Base-by-base conservation (phyloP, 768 basidiomycete species). In the Lactarius vividus region DNA sequence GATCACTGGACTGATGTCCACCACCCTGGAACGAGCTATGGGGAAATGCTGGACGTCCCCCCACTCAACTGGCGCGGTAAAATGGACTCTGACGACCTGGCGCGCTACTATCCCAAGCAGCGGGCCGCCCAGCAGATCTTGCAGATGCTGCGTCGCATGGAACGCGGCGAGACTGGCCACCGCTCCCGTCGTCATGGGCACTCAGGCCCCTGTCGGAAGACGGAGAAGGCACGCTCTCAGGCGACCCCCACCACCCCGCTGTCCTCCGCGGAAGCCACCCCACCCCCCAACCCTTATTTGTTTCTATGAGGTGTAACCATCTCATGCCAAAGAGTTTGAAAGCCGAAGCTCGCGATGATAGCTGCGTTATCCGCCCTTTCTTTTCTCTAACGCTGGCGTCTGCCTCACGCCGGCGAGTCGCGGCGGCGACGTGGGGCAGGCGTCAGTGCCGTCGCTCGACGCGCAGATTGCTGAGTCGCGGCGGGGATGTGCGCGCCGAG, bases 341-440 rank as follows among this genome's bases (percentile, higher is more conserved):
- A n/a, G 10, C 46, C 23, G 10, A 4, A 2, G 13, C 49, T 57
- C 28, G 44, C 23, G 35, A 61, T 61, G 4, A 31, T 54, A 66
- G 65, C 33, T 66, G 40, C 52, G 65, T 63, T 20, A 1, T 28
- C 44, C 11, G 46, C 26, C 60, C 23, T 39, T 40, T 37, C 20
- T n/a, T 52, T 55, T 62, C 29, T 46, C 20, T 20, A 3, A 39
- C 37, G 23, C 61, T 66, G 64, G 37, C 53, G 64, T 35, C 18
- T 54, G 35, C 39, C 61, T 44, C 52, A 55, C 61, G 65, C n/a
- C 31, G 65, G 54, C 61, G 52, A 18, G 57, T 37, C 61, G 65
- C 65, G 65, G 61, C 65, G 65, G 57, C 57, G 40, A 63, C 61
- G 61, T 66, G 61, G 44, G 57, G 57, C 57, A 53, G 49, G 33